These are phyloP conservation scores for Croton laevigatus DNA, from an alignment of 441 rosid genomes.

Conservation along the genomic window DNA sequence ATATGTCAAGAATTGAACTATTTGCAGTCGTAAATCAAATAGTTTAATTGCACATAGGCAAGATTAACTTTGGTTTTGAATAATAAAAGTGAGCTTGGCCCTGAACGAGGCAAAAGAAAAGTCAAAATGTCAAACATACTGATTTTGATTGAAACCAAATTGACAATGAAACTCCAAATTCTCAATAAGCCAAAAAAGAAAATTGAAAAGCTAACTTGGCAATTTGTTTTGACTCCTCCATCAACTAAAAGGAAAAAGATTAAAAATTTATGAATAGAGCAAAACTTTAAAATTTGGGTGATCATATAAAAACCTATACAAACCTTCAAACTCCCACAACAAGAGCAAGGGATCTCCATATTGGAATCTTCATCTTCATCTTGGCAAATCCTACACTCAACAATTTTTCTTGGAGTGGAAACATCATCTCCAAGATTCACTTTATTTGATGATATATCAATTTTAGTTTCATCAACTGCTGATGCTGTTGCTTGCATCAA, in stretches of 20 bases:
- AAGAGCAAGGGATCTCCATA: slow-evolving; percentile 95
- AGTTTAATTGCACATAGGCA: background rate
- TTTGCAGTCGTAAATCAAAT: background rate
- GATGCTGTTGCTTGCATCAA: slow-evolving; percentile 43
- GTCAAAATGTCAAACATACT: slow-evolving; percentile 15
- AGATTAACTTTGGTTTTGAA: background rate
- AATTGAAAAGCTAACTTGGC: background rate
- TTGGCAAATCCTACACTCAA: slow-evolving; percentile 89
- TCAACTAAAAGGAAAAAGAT: background rate
- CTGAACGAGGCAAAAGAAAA: background rate
- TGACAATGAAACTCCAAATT: slow-evolving; percentile 13
- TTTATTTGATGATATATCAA: slow-evolving; percentile 30
- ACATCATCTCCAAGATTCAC: slow-evolving; percentile 42
- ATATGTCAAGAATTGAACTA: background rate
- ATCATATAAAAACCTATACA: slow-evolving; percentile 14
- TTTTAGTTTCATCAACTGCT: slow-evolving; percentile 32
- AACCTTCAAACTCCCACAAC: slow-evolving; percentile 94
- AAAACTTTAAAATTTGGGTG: slow-evolving; percentile 4
- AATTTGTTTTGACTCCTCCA: background rate
- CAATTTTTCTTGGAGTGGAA: slow-evolving; percentile 48
- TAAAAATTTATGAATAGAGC: background rate
- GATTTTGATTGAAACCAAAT: slow-evolving; percentile 5
- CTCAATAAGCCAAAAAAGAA: background rate
- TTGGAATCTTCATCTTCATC: slow-evolving; percentile 81
- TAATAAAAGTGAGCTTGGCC: background rate